Evolutionary conservation across 148 eudicot species (phyloP), one percentile per base, ranked within the genome.

Genomic region (Silene latifolia): DNA sequence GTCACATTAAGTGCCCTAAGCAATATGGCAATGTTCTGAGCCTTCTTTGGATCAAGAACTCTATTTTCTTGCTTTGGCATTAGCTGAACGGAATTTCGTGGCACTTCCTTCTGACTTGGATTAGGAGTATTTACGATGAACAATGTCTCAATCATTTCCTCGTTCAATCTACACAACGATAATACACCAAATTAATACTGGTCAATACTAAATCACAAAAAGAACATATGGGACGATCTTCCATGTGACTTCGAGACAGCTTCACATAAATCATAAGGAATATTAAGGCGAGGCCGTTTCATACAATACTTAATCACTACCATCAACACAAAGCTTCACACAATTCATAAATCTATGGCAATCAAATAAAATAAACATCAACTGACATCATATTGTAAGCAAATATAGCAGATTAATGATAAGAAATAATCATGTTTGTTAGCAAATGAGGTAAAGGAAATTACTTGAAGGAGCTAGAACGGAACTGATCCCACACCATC

Each of bases 401-500:
- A 2, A 51, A 9, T 12, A 8, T 58, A 17, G 23, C 3, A 32
- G 24, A 24, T 42, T 58, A 53, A 68, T 27, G 23, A 11, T 54
- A 29, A 25, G n/a, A 60, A 51, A 57, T 18, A n/a, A 29, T 1
- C 3, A 19, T 39, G 44, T 18, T 24, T 25, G 35, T 42, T 47
- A 60, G 20, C 48, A 64, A 53, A 77, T 39, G 35, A 53, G 29
- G n/a, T 58, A 39, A 29, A 77, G 25, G 60, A 27, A 17, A 4
- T 70, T 91, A 94, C 98, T 89, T 95, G 83, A 95, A 95, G 4
- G 99, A 95, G 90, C 96, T 95, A 21, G 89, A 92, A 82, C 81
- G 88, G 39, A 95, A 86, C 70, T 95, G 99, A 89, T 95, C 99
- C 99, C 99, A 95, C 82, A 92, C 99, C 97, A 90, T 95, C 74